Conservation (phyloP, 2,329 filamentous ascomycete genomes). For the Xylaria sp. region DNA sequence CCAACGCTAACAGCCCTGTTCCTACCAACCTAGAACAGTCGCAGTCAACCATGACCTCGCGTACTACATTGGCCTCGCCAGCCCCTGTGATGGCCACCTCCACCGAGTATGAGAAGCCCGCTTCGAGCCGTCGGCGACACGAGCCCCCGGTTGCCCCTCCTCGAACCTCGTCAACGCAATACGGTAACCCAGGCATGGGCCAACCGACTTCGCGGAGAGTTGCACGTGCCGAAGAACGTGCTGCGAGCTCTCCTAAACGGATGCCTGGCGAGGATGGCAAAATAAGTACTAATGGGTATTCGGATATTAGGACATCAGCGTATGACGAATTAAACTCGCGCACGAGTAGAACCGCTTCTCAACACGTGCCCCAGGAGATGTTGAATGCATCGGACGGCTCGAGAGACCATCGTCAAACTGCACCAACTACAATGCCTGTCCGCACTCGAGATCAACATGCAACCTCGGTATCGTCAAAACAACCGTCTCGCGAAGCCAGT, state of each 20-base stretch:
- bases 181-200: conserved; percentile 50
- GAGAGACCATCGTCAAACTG: conserved; percentile 53
- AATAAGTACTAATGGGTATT: conserved; percentile 50
- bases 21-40: conserved; percentile 47
- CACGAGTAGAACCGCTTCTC: conserved; percentile 51
- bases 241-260: conserved; percentile 56
- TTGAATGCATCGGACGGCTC: conserved; percentile 53
- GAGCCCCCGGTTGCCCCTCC: conserved; percentile 80
- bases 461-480: conserved; percentile 63
- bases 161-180: conserved; percentile 80
- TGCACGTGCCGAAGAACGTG: conserved; percentile 58
- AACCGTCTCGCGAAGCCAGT: conserved; percentile 78
- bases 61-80: conserved; percentile 57
- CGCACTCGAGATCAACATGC: conserved; percentile 54
- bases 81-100: conserved; percentile 53
- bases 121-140: conserved; percentile 65
- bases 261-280: conserved; percentile 51
- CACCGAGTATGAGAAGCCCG: conserved; percentile 56
- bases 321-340: conserved; percentile 53
- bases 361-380: conserved; percentile 53
- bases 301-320: conserved; percentile 39
- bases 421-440: conserved; percentile 56
- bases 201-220: conserved; percentile 56
- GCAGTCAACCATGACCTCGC: conserved; percentile 58
- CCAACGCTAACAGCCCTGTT: conserved; percentile 49